phyloP scores from a whole-genome alignment of 2,329 filamentous ascomycete species.

The Xenoacremonium recifei region DNA sequence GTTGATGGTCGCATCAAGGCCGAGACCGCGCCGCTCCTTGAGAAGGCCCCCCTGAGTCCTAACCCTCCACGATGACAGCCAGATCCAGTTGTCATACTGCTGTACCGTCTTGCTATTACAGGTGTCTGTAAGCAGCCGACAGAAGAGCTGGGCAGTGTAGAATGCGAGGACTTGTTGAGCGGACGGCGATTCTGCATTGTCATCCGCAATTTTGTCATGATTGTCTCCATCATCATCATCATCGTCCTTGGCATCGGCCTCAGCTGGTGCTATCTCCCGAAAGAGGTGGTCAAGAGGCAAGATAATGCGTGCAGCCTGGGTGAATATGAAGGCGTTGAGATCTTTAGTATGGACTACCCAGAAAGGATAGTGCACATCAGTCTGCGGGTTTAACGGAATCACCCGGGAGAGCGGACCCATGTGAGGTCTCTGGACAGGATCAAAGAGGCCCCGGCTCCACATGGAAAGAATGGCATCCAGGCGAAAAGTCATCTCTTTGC shows the following conservation, averaged over 20 bases:
- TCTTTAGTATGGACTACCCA: slow-evolving; percentile 1
- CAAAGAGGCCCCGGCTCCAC: neutral
- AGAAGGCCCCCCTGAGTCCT: neutral
- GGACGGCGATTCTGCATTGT: neutral
- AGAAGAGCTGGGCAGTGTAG: slow-evolving; percentile 3
- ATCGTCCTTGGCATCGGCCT: too few relatives aligned
- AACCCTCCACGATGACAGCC: neutral
- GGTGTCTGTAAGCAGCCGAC: neutral
- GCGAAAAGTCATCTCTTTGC: slow-evolving; percentile 3
- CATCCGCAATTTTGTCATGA: too few relatives aligned
- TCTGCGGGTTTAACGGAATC: neutral
- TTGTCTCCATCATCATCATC: too few relatives aligned
- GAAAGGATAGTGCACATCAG: slow-evolving; percentile 1
- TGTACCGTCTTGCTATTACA: neutral
- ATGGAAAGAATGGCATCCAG: slow-evolving; percentile 4
- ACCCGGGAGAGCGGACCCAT: neutral
- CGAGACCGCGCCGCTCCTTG: slow-evolving; percentile 4
- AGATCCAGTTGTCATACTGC: slow-evolving; percentile 5
- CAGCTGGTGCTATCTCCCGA: neutral
- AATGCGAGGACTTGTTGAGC: neutral
- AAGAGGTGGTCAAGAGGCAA: slow-evolving; percentile 3
- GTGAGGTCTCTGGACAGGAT: neutral
- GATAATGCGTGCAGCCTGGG: slow-evolving; percentile 1
- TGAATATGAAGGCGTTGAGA: slow-evolving; percentile 1
- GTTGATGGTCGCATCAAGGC: neutral